Evolutionary conservation across 441 rosid species (phyloP).

Genomic region (Gossypium lobatum): DNA sequence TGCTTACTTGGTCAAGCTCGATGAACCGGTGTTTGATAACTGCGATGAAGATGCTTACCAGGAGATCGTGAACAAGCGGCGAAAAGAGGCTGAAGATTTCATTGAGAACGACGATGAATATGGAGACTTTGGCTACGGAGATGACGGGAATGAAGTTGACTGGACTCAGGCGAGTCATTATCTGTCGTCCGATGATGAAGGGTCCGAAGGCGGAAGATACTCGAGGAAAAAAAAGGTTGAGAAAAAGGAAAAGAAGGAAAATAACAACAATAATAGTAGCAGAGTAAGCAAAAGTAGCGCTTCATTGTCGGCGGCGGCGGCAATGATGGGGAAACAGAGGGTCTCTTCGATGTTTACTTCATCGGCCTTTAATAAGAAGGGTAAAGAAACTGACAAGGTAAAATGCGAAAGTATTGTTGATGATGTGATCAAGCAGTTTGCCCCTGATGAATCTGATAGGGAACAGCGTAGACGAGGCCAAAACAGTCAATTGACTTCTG

Average conservation of each 20-base stretch:
- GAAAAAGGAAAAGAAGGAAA: conserved; percentile 36
- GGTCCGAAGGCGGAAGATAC: conserved; percentile 45
- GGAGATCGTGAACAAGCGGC: conserved; percentile 61
- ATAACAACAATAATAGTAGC: conserved; percentile 44
- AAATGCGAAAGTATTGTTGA: conserved; percentile 68
- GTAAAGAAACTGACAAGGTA: conserved; percentile 50
- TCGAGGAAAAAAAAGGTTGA: conserved; percentile 23
- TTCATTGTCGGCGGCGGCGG: conserved; percentile 61
- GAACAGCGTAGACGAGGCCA: conserved; percentile 54
- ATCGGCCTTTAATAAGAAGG: conserved; percentile 63
- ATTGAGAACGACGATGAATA: conserved; percentile 75
- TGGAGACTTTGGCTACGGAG: conserved; percentile 71
- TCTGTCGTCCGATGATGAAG: conserved; percentile 73
- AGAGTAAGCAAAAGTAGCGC: conserved; percentile 48
- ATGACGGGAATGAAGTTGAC: conserved; percentile 89
- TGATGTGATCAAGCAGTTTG: conserved; percentile 69
- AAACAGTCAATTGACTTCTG: background rate
- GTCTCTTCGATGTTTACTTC: conserved; percentile 73
- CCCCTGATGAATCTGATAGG: conserved; percentile 75
- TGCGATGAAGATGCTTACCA: conserved; percentile 79
- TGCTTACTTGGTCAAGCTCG: conserved; percentile 57
- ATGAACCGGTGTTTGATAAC: conserved; percentile 69
- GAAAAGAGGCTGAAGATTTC: conserved; percentile 67
- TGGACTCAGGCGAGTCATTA: conserved; percentile 55
- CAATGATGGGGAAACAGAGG: conserved; percentile 79